Percentiles rank a stretch among this genome's conserved stretches.
Conservation (phyloP, 768 basidiomycete species). For the Cyclocybe cylindracea region DNA sequence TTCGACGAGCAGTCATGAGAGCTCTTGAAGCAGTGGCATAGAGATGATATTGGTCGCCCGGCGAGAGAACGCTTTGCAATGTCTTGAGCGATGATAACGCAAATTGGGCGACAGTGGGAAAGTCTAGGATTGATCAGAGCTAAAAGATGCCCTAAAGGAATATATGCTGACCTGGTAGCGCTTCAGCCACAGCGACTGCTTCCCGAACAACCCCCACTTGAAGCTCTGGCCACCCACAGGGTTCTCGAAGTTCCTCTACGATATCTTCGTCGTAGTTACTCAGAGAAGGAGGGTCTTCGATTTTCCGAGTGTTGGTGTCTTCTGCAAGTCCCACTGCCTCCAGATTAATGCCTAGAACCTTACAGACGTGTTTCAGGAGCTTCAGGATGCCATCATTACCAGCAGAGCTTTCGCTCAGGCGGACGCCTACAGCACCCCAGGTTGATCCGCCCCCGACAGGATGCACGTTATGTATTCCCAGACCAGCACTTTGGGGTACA, state of each 20-base stretch:
- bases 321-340: conserved; percentile 62
- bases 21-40: conserved; percentile 74
- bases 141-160: not conserved
- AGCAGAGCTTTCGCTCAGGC: conserved; percentile 70
- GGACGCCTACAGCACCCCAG: conserved; percentile 64
- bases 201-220: conserved; percentile 94
- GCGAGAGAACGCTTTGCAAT: conserved; percentile 65
- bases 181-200: conserved; percentile 88
- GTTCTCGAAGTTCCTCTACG: conserved; percentile 42
- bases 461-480: conserved; percentile 49
- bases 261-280: conserved; percentile 42
- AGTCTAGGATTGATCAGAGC: conserved; percentile 51
- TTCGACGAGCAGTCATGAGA: conserved; percentile 68
- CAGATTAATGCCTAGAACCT: conserved; percentile 80
- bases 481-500: conserved; percentile 40
- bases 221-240: conserved; percentile 92
- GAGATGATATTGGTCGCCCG: conserved; percentile 80
- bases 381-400: conserved; percentile 84
- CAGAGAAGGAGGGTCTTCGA: conserved; percentile 15
- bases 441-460: conserved; percentile 29
- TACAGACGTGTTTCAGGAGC: conserved; percentile 74
- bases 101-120: conserved; percentile 82
- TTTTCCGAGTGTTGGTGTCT: conserved; percentile 10
- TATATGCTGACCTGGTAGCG: conserved; percentile 72
- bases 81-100: conserved; percentile 84